These are phyloP conservation scores for Obelidium mucronatum DNA, from an alignment of 192 early-diverging fungal species.

Conservation along the genomic window DNA sequence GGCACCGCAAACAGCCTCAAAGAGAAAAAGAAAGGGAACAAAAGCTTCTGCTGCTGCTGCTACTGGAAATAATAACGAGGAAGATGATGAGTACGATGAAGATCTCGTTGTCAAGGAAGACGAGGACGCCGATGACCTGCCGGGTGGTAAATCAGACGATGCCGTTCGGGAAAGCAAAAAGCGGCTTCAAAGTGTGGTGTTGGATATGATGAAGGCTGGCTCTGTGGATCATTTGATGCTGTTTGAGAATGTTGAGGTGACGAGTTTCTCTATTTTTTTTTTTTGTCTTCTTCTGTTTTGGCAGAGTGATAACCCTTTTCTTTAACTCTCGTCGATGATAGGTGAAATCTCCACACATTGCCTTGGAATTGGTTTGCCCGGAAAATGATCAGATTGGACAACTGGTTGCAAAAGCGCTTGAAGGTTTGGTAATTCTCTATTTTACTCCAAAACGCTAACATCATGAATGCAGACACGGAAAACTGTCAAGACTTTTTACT, in stretches of 20 bases:
- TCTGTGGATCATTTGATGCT: slow-evolving; percentile 12
- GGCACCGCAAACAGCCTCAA: background rate
- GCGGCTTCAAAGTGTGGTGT: slow-evolving; percentile 9
- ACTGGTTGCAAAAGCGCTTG: background rate
- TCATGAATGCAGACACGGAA: background rate
- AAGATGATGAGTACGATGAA: background rate
- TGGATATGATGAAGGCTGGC: slow-evolving; percentile 19
- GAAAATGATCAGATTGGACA: slow-evolving; percentile 2
- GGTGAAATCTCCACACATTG: background rate
- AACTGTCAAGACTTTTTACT: slow-evolving; percentile 11
- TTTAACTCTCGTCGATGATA: too few species aligned
- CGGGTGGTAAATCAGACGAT: background rate
- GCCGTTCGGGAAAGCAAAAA: slow-evolving; percentile 8
- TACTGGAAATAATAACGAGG: background rate
- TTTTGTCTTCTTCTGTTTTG: background rate
- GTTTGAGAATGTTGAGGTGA: slow-evolving; percentile 6
- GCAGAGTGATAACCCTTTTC: too few species aligned
- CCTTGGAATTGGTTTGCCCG: background rate
- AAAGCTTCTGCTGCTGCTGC: background rate
- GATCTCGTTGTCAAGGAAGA: background rate
- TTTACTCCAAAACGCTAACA: background rate
- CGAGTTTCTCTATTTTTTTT: background rate
- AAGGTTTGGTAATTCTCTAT: background rate
- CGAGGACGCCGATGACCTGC: slow-evolving; percentile 12
- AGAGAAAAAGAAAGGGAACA: background rate